A percentile compares a stretch with the other conserved stretches of the same genome.
These are phyloP conservation scores for Prototheca wickerhamii DNA, from an alignment of 163 green algal species.

Conservation along the genomic window DNA sequence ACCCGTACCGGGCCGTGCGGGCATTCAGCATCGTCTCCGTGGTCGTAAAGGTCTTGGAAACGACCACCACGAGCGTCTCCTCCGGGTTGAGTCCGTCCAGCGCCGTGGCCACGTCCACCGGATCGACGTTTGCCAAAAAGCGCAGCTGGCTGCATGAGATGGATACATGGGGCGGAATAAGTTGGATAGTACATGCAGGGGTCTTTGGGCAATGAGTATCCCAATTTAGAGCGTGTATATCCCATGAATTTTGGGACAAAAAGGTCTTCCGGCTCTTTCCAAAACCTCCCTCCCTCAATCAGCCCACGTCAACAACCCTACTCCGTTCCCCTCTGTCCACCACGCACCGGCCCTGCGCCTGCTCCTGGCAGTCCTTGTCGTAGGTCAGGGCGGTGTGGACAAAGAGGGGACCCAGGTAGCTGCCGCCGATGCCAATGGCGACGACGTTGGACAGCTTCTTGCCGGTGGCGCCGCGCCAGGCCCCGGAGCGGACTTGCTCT, in stretches of 20 bases:
- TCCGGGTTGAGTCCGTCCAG: slow-evolving; percentile 85
- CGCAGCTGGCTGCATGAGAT: slow-evolving; percentile 70
- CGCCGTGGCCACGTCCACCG: slow-evolving; percentile 90
- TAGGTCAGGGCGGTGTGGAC: slow-evolving; percentile 92
- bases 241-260: too few relatives aligned
- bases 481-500: slow-evolving; percentile 19
- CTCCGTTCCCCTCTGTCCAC: not conserved
- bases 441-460: slow-evolving; percentile 95
- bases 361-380: slow-evolving; percentile 29
- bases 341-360: slow-evolving; percentile 5
- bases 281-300: too few relatives aligned
- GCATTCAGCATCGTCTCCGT: slow-evolving; percentile 99
- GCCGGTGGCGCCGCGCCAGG: slow-evolving; percentile 71
- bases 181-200: too few relatives aligned
- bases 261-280: too few relatives aligned
- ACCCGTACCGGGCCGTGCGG: slow-evolving; percentile 64
- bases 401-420: slow-evolving; percentile 95
- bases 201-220: too few relatives aligned
- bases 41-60: slow-evolving; percentile 99
- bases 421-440: slow-evolving; percentile 94
- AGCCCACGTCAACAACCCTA: too few relatives aligned
- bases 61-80: slow-evolving; percentile 91
- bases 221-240: too few relatives aligned
- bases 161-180: too few relatives aligned
- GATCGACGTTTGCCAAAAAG: slow-evolving; percentile 98